These are phyloP conservation scores for Lotus japonicus DNA, from an alignment of 306 rosid genomes.

Conservation along the genomic window DNA sequence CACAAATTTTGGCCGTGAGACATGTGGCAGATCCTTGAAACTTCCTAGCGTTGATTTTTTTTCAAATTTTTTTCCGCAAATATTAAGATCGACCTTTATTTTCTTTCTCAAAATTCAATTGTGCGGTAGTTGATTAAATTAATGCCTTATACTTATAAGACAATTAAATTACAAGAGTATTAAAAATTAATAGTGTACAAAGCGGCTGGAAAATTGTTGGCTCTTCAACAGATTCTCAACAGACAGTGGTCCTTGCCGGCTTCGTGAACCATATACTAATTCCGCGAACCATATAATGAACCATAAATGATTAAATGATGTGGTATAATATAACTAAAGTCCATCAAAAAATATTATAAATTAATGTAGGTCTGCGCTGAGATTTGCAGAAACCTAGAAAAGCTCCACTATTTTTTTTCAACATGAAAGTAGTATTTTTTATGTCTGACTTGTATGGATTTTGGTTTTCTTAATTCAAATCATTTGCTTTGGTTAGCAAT, in stretches of 20 bases:
- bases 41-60: background rate
- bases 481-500: too few relatives aligned
- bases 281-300: too few relatives aligned
- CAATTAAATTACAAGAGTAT: background rate
- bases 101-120: background rate
- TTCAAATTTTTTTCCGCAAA: background rate
- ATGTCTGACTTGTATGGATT: too few relatives aligned
- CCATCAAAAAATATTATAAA: too few relatives aligned
- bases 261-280: too few relatives aligned
- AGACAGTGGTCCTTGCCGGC: constrained; percentile 23
- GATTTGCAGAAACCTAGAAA: too few relatives aligned
- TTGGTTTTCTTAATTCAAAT: too few relatives aligned
- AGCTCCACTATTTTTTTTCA: too few relatives aligned
- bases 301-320: too few relatives aligned
- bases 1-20: background rate
- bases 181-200: background rate
- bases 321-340: too few relatives aligned
- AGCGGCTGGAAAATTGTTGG: background rate
- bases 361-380: too few relatives aligned
- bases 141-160: background rate
- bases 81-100: background rate
- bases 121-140: background rate
- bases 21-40: background rate
- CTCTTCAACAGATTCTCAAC: background rate
- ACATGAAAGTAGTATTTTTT: too few relatives aligned